phyloP scores from a whole-genome alignment of 179 eudicot species.

The Beta corolliflora region DNA sequence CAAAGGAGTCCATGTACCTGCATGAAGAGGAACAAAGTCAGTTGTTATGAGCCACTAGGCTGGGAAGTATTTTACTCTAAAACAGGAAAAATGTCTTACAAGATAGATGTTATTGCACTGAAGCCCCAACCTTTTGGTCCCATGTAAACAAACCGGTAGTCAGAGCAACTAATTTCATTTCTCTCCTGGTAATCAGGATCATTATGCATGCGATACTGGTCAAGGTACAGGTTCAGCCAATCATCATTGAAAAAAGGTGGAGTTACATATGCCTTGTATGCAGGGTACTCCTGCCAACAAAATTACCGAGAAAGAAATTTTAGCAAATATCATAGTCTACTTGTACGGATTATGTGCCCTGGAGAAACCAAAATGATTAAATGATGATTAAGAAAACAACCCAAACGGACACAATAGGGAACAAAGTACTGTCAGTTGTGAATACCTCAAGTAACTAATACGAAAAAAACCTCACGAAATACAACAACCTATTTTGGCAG shows the following conservation, averaged over 20 bases:
- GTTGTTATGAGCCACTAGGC: neutral
- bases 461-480: neutral
- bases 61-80: neutral
- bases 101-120: slow-evolving; percentile 32
- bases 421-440: neutral
- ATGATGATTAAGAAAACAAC: neutral
- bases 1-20: slow-evolving; percentile 99
- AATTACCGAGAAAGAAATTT: slow-evolving; percentile 10
- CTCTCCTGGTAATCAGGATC: slow-evolving; percentile 54
- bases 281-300: slow-evolving; percentile 87
- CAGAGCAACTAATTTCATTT: slow-evolving; percentile 79
- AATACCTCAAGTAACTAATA: neutral
- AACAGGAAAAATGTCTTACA: slow-evolving; percentile 26
- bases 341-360: neutral
- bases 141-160: slow-evolving; percentile 99
- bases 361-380: neutral
- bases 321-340: slow-evolving; percentile 8
- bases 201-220: slow-evolving; percentile 65
- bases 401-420: neutral
- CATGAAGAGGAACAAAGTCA: slow-evolving; percentile 28
- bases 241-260: slow-evolving; percentile 80
- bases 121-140: slow-evolving; percentile 91
- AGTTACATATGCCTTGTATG: slow-evolving; percentile 71
- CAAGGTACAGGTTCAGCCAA: slow-evolving; percentile 95
- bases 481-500: neutral